phyloP scores from a whole-genome alignment of 75 land plant species.

The Pseudotsuga menziesii region DNA sequence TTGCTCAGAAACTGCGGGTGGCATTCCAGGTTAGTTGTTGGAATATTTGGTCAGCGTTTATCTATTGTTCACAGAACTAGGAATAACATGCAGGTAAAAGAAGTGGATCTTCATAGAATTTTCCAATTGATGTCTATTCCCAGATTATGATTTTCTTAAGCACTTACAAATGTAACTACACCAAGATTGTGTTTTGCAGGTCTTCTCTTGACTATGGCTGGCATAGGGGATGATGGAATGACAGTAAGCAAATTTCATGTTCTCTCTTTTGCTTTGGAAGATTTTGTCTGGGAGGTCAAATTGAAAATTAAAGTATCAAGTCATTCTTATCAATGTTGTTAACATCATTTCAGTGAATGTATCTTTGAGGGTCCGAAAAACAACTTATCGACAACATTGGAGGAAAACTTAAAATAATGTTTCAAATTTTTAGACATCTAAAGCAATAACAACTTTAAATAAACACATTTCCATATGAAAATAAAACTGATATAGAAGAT shows the following conservation, averaged over 20 bases:
- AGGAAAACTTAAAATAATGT: too few relatives aligned
- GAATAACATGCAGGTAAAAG: not conserved
- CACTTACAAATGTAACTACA: not conserved
- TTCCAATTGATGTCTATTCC: not conserved
- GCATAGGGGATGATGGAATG: constrained; percentile 82
- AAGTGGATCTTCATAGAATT: not conserved
- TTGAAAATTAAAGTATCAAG: not conserved
- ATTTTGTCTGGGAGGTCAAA: not conserved
- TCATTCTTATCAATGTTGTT: not conserved
- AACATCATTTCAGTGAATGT: too few relatives aligned
- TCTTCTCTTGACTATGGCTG: constrained; percentile 82
- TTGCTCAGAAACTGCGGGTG: constrained; percentile 98
- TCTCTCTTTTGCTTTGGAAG: not conserved
- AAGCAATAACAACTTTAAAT: too few relatives aligned
- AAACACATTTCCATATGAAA: too few relatives aligned
- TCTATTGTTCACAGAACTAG: not conserved
- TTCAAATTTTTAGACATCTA: too few relatives aligned
- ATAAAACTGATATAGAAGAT: too few relatives aligned
- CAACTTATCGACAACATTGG: too few relatives aligned
- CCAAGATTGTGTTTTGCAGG: constrained; percentile 38
- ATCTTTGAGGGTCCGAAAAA: too few relatives aligned
- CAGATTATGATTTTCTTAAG: not conserved
- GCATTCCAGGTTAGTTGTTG: constrained; percentile 75
- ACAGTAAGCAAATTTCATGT: constrained; percentile 48
- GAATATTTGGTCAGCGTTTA: not conserved